phyloP scores from a whole-genome alignment of 2,329 filamentous ascomycete species.

The Thielaviopsis populi region DNA sequence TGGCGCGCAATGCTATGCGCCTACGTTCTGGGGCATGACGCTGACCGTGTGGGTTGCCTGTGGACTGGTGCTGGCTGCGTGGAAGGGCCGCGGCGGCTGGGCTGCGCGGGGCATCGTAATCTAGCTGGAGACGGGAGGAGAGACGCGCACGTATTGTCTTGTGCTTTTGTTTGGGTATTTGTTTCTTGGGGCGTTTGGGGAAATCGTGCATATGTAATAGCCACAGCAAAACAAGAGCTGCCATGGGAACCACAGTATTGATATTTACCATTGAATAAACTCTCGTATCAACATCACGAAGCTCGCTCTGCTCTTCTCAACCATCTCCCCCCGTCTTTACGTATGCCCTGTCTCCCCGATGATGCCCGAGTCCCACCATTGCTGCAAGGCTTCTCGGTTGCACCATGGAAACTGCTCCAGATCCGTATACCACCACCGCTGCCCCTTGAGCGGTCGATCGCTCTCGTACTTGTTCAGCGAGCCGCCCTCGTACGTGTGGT shows the following conservation, averaged over 20 bases:
- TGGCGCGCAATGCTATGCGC: slow-evolving; percentile 64
- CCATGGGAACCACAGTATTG: not conserved
- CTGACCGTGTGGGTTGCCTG: slow-evolving; percentile 65
- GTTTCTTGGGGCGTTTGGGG: not conserved
- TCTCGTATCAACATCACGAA: not conserved
- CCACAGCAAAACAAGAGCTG: not conserved
- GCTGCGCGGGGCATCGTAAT: slow-evolving; percentile 57
- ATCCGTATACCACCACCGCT: slow-evolving; percentile 38
- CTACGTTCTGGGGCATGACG: slow-evolving; percentile 76
- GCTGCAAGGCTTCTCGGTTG: slow-evolving; percentile 30
- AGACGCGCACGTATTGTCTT: not conserved
- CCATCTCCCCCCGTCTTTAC: not conserved
- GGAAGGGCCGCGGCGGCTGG: slow-evolving; percentile 69
- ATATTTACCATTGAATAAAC: not conserved
- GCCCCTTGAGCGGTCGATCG: slow-evolving; percentile 25
- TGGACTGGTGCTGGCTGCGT: slow-evolving; percentile 58
- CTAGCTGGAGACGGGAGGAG: slow-evolving; percentile 19
- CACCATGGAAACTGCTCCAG: slow-evolving; percentile 34
- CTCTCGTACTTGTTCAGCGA: slow-evolving; percentile 32
- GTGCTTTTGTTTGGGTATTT: not conserved
- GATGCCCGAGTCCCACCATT: slow-evolving; percentile 28
- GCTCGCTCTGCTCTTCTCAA: not conserved
- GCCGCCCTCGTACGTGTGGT: slow-evolving; percentile 38
- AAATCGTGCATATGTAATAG: not conserved
- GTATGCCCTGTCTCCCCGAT: not conserved